These are phyloP conservation scores for Aureobasidium mangrovei DNA, from an alignment of 2,329 filamentous ascomycete genomes.

Conservation along the genomic window DNA sequence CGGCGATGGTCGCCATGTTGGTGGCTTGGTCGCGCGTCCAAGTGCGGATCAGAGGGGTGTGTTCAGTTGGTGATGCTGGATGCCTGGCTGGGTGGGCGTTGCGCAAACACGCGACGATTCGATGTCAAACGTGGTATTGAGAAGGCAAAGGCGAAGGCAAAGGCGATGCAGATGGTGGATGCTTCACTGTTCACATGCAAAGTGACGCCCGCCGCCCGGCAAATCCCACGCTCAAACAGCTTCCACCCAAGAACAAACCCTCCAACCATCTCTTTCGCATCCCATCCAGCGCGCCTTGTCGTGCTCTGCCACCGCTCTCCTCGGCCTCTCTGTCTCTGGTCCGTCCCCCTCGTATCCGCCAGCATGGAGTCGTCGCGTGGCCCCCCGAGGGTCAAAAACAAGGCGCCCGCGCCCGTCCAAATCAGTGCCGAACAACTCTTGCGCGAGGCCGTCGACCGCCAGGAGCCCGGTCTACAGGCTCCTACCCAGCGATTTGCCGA, in stretches of 20 bases:
- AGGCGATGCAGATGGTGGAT: no score
- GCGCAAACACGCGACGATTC: no score
- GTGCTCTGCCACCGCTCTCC: background rate
- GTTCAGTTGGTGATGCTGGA: background rate
- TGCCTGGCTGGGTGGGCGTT: no score
- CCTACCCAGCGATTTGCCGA: slow-evolving; percentile 94
- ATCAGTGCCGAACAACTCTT: slow-evolving; percentile 96
- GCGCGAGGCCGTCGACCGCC: slow-evolving; percentile 91
- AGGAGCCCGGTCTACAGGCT: slow-evolving; percentile 78
- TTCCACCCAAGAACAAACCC: no score
- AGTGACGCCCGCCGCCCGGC: no score
- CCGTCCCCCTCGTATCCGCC: slow-evolving; percentile 15
- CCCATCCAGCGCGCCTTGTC: background rate
- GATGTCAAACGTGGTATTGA: no score
- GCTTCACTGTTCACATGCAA: no score
- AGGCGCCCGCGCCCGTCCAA: slow-evolving; percentile 73
- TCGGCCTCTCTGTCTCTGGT: no score
- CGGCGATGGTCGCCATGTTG: slow-evolving; percentile 78
- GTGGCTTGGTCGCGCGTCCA: background rate
- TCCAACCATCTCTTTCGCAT: no score
- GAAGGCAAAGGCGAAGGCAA: no score
- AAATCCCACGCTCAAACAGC: no score
- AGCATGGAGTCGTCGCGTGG: slow-evolving; percentile 85
- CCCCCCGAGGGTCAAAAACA: slow-evolving; percentile 96
- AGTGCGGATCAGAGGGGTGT: background rate